These are phyloP conservation scores for Monosporascus cannonballus DNA, from an alignment of 2,329 filamentous ascomycete species.

Conservation along the genomic window DNA sequence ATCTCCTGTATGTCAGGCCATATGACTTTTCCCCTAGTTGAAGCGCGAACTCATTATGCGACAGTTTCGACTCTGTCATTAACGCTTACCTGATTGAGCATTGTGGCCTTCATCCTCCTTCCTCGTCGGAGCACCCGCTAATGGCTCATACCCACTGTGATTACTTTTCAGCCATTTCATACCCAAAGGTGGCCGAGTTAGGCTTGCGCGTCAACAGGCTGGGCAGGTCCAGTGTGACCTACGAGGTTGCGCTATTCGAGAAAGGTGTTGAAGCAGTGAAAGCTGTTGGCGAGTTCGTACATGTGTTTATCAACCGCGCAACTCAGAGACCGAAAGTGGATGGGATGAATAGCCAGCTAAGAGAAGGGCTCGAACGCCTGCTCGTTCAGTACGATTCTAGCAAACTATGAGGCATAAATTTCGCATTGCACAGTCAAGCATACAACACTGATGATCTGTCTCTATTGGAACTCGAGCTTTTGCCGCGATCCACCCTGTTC, in stretches of 20 bases:
- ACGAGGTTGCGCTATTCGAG: constrained; percentile 84
- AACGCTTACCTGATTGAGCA: constrained; percentile 81
- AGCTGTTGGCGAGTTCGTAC: constrained; percentile 79
- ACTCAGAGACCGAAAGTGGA: constrained; percentile 59
- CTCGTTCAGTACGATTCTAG: constrained; percentile 27
- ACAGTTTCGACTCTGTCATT: constrained; percentile 78
- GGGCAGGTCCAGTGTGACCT: constrained; percentile 80
- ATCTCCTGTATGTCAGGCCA: constrained; percentile 53
- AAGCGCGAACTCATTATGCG: not conserved
- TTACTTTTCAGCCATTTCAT: constrained; percentile 76
- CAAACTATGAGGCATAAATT: constrained; percentile 17
- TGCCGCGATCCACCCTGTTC: constrained; percentile 34
- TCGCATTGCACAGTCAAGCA: not conserved
- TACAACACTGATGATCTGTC: not conserved
- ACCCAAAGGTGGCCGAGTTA: constrained; percentile 76
- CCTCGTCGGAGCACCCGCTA: constrained; percentile 68
- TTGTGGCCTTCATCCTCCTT: constrained; percentile 66
- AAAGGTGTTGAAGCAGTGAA: constrained; percentile 66
- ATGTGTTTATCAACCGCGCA: constrained; percentile 78
- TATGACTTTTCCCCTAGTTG: not conserved
- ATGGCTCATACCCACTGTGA: constrained; percentile 82
- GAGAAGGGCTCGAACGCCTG: constrained; percentile 53
- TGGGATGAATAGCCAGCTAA: constrained; percentile 58
- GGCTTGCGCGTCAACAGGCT: constrained; percentile 77
- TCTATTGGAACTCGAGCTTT: constrained; percentile 34